Base-by-base conservation (phyloP, 2,329 filamentous ascomycete genomes). In the Penicillium brevicompactum region DNA sequence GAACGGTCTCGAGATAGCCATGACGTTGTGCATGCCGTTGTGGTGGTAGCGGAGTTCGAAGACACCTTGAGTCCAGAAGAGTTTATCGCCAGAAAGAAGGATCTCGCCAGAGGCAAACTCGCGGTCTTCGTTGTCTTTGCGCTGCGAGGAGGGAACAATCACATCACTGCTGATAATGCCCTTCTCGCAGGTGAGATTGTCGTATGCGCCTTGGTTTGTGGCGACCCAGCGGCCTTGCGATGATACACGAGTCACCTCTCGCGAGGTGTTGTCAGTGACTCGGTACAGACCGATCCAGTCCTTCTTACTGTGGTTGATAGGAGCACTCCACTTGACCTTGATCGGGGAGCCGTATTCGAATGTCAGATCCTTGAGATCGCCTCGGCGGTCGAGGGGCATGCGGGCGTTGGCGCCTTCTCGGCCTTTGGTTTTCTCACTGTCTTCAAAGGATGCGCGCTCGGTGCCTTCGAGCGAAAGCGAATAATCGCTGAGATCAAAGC, bases 31-130 rank as follows among this genome's bases (percentile, higher is more conserved):
- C 67, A 89, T 89, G 53, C 92, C 92, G 64, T 91, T 88, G 74
- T 99, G 94, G 75, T 99, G 94, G 76, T 97, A 97, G 40, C 94
- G 87, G 79, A 99, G 95, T 70, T 99, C 94, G 69, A 96, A 99
- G 3, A 95, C 90, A 51, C 94, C 94, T 58, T 93, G 90, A 0
- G 90, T 96, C 94, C 94, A 99, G 88, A 91, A 99, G 2, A 97
- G 83, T 76, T 96, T 96, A 77, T 97, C 92, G 46, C 94, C 92
- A 9, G 87, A 81, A 70, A 99, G 97, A 11, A 91, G 75, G 68
- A 97, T 87, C 71, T 96, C 91, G 42, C 94, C 94, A 11, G 84
- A 82, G 4, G 91, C 83, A 61, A 87, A 81, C 54, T 89, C 76
- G 3, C 82, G 82, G 2, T 80, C 78, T 45, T 74, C 69, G 1